phyloP scores from a whole-genome alignment of 2,329 filamentous ascomycete species.

The Setomelanomma holmii region DNA sequence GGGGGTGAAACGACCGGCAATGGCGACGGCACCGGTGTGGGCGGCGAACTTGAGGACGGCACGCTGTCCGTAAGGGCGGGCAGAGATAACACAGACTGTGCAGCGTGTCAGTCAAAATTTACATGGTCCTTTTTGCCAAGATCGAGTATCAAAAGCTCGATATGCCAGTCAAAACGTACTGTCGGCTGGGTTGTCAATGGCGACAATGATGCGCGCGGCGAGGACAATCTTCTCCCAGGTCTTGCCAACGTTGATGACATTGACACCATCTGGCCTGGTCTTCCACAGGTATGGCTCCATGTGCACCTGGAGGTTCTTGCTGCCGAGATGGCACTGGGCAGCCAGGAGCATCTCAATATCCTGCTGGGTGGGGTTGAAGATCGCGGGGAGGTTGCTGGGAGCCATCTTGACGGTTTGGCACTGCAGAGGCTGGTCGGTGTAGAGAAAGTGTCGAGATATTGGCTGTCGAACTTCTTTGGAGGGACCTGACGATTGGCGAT shows the following conservation, averaged over 20 bases:
- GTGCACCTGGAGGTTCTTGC: conserved; percentile 99
- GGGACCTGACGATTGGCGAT: conserved; percentile 18
- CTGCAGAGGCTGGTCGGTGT: conserved; percentile 32
- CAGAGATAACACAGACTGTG: conserved; percentile 83
- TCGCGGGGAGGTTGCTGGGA: conserved; percentile 88
- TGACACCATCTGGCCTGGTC: conserved; percentile 97
- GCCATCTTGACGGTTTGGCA: conserved; percentile 75
- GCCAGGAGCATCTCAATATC: conserved; percentile 99
- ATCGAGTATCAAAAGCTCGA: conserved; percentile 6
- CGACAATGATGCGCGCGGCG: conserved; percentile 97
- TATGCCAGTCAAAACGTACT: conserved; percentile 61
- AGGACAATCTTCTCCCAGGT: conserved; percentile 99
- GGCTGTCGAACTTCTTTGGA: conserved; percentile 30
- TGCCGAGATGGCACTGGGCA: conserved; percentile 94
- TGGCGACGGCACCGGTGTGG: conserved; percentile 97
- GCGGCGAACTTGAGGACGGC: conserved; percentile 99
- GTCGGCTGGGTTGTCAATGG: conserved; percentile 99
- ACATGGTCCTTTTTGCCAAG: neutral
- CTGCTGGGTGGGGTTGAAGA: conserved; percentile 96
- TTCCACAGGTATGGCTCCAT: conserved; percentile 99
- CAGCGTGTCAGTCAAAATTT: conserved; percentile 17
- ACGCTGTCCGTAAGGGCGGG: conserved; percentile 99
- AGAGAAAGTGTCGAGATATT: conserved; percentile 30
- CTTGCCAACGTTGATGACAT: conserved; percentile 99
- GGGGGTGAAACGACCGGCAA: conserved; percentile 99